Percentiles rank a stretch among this genome's conserved stretches.
Conservation (phyloP, 2,329 filamentous ascomycete species). For the Ceratocystis colombiana region DNA sequence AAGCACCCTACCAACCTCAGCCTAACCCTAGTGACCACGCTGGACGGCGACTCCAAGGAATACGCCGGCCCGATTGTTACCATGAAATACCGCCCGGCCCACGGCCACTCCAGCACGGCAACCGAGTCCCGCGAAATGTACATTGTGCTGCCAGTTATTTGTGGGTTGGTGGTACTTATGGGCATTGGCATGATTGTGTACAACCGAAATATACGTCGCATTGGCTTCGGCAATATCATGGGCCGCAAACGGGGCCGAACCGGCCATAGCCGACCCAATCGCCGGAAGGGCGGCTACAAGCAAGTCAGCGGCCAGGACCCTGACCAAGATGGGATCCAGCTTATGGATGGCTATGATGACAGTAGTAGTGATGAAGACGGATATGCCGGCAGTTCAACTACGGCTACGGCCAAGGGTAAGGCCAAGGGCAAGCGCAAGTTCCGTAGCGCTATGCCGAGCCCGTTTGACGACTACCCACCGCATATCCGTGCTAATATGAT, state of each 20-base stretch:
- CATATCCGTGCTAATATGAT: constrained; percentile 28
- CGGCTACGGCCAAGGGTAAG: not conserved
- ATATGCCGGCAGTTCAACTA: not conserved
- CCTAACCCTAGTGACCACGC: constrained; percentile 37
- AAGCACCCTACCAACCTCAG: constrained; percentile 40
- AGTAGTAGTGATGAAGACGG: constrained; percentile 12
- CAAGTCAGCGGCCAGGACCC: not conserved
- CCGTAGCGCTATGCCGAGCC: constrained; percentile 17
- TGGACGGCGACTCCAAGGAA: constrained; percentile 33
- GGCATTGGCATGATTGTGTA: constrained; percentile 48
- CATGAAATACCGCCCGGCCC: constrained; percentile 31
- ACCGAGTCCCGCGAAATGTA: constrained; percentile 38
- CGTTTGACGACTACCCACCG: constrained; percentile 25
- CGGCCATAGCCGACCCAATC: constrained; percentile 31
- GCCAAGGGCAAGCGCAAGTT: constrained; percentile 24
- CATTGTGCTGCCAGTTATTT: constrained; percentile 44
- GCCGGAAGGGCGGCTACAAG: constrained; percentile 33
- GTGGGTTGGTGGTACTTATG: constrained; percentile 41
- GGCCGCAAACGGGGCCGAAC: constrained; percentile 36
- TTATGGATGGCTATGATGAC: constrained; percentile 24
- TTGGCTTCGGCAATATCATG: constrained; percentile 45
- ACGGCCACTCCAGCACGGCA: constrained; percentile 29
- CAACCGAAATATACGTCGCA: constrained; percentile 43
- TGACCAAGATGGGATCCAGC: not conserved
- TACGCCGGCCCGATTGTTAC: constrained; percentile 38